A percentile compares a stretch with the other conserved stretches of the same genome.
Evolutionary conservation across 371 early-diverging fungal species (phyloP).

Genomic region (Mucor irregularis): DNA sequence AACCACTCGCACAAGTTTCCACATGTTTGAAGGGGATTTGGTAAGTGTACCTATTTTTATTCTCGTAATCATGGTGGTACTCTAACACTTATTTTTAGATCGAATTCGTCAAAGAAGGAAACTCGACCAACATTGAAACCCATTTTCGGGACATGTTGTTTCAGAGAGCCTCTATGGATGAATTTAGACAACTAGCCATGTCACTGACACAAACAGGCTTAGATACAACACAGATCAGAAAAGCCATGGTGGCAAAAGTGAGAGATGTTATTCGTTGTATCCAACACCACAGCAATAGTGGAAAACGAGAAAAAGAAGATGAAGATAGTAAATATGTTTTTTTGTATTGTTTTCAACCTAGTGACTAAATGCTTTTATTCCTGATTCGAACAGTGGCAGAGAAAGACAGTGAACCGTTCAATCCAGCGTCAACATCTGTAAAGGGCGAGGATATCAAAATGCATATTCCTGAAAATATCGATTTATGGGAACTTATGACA

Average conservation of each 20-base stretch:
- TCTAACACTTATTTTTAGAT: constrained; percentile 42
- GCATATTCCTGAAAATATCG: constrained; percentile 66
- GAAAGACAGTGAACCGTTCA: constrained; percentile 20
- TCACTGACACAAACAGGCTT: constrained; percentile 43
- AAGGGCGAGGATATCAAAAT: constrained; percentile 54
- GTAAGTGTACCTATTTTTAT: constrained; percentile 17
- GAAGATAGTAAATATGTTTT: constrained; percentile 1
- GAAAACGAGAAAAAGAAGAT: constrained; percentile 15
- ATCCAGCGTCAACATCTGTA: constrained; percentile 15
- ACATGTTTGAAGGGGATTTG: constrained; percentile 61
- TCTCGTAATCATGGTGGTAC: neutral
- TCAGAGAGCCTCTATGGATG: constrained; percentile 78
- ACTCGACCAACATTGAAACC: constrained; percentile 56
- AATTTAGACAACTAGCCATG: constrained; percentile 57
- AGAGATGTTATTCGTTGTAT: constrained; percentile 69
- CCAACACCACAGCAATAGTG: constrained; percentile 44
- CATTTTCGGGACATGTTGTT: constrained; percentile 71
- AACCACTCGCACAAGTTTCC: constrained; percentile 57
- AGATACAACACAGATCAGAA: constrained; percentile 60
- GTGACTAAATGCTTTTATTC: neutral
- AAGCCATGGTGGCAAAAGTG: constrained; percentile 68
- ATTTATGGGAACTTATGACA: constrained; percentile 75
- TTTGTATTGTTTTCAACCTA: neutral
- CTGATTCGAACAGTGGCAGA: neutral
- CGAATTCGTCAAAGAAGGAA: constrained; percentile 59